These are phyloP conservation scores for Spinacia oleracea DNA, from an alignment of 179 eudicot species.

Conservation along the genomic window DNA sequence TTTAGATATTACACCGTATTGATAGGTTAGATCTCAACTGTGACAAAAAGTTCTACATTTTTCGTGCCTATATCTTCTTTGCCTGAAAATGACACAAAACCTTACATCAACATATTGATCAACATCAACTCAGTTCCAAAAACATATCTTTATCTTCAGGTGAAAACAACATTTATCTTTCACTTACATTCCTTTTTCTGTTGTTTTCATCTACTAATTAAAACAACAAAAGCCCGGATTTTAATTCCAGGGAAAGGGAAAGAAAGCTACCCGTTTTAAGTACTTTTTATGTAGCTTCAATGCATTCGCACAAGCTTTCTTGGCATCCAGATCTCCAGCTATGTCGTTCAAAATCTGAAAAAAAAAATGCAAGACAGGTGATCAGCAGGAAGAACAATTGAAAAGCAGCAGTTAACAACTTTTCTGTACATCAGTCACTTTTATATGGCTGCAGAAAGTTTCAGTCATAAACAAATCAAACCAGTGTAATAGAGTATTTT, in stretches of 20 bases:
- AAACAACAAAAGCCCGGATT: not conserved
- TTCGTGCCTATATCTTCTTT: slow-evolving; percentile 30
- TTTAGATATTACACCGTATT: not conserved
- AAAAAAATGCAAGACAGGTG: not conserved
- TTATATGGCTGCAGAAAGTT: not conserved
- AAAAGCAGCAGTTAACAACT: not conserved
- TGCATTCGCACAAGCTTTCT: slow-evolving; percentile 82
- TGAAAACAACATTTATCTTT: not conserved
- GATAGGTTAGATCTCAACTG: slow-evolving; percentile 6
- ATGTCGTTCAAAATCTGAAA: slow-evolving; percentile 89
- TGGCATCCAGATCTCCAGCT: slow-evolving; percentile 89
- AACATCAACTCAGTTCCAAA: slow-evolving; percentile 1
- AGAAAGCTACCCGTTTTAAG: slow-evolving; percentile 64
- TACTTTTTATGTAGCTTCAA: slow-evolving; percentile 97
- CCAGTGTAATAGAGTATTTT: not conserved
- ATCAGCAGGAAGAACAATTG: not conserved
- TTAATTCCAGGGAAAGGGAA: not conserved
- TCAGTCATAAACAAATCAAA: not conserved
- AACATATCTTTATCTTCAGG: not conserved
- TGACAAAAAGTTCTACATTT: not conserved
- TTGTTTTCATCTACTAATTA: not conserved
- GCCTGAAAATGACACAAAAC: slow-evolving; percentile 30
- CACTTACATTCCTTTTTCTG: not conserved
- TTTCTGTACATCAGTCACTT: not conserved
- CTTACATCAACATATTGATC: not conserved